Conservation (phyloP, 1,139 yeast species). For the Pichia sp. region DNA sequence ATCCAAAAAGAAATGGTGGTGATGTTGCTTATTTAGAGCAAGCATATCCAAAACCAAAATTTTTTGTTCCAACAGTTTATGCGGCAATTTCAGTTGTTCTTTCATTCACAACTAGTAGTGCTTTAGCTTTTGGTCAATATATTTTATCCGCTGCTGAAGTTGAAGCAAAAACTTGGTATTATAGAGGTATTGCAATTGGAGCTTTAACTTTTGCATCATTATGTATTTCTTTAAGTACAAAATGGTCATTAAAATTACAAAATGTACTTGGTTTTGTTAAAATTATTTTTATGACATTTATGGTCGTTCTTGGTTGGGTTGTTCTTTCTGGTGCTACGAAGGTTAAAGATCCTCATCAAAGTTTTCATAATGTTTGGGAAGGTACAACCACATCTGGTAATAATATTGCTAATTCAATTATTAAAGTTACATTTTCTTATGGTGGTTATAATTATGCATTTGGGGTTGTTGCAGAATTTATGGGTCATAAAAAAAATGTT, state of each 20-base stretch:
- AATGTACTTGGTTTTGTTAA: slow-evolving; percentile 37
- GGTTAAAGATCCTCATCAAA: slow-evolving; percentile 30
- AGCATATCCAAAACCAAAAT: slow-evolving; percentile 37
- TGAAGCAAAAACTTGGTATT: slow-evolving; percentile 35
- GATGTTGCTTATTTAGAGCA: slow-evolving; percentile 42
- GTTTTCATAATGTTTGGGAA: slow-evolving; percentile 32
- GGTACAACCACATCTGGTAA: slow-evolving; percentile 40
- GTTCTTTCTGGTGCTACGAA: slow-evolving; percentile 37
- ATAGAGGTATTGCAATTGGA: slow-evolving; percentile 39
- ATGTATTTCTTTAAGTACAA: slow-evolving; percentile 32
- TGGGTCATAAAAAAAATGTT: slow-evolving; percentile 18
- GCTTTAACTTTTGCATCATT: slow-evolving; percentile 32
- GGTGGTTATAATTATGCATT: slow-evolving; percentile 38
- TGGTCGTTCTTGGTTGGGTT: slow-evolving; percentile 35
- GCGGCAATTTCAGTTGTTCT: slow-evolving; percentile 39
- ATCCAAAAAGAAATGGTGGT: slow-evolving; percentile 34
- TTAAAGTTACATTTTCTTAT: slow-evolving; percentile 39
- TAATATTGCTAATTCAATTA: slow-evolving; percentile 37
- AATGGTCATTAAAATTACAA: slow-evolving; percentile 32
- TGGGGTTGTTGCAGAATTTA: slow-evolving; percentile 35
- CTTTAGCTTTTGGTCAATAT: slow-evolving; percentile 39
- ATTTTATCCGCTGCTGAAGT: slow-evolving; percentile 35
- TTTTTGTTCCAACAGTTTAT: slow-evolving; percentile 37
- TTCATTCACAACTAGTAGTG: slow-evolving; percentile 38
- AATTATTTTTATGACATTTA: slow-evolving; percentile 34